These are phyloP conservation scores for Globisporangium middletonii DNA, from an alignment of 352 stramenopile genomes.

Conservation along the genomic window DNA sequence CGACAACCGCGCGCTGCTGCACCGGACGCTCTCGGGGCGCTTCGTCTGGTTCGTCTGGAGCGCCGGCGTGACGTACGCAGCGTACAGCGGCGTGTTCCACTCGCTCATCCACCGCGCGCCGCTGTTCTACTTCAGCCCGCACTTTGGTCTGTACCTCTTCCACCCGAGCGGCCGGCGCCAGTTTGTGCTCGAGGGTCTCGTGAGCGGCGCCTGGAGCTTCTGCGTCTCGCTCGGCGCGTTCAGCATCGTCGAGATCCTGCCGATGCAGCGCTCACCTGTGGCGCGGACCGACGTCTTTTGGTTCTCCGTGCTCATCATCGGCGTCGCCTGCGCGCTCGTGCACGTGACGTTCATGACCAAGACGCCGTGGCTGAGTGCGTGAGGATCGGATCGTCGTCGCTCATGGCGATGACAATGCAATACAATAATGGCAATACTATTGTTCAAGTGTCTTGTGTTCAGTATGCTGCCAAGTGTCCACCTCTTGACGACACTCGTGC, in stretches of 20 bases:
- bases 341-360: conserved; percentile 56
- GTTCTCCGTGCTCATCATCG: conserved; percentile 32
- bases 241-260: conserved; percentile 37
- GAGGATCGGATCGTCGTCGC: background rate
- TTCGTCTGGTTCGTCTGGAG: conserved; percentile 52
- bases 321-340: conserved; percentile 39
- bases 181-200: conserved; percentile 57
- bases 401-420: background rate
- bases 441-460: too few species aligned
- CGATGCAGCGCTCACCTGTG: conserved; percentile 21
- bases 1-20: conserved; percentile 34
- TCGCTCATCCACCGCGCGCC: conserved; percentile 47
- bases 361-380: conserved; percentile 40
- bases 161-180: conserved; percentile 58
- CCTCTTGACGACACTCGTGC: background rate
- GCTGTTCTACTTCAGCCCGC: conserved; percentile 45
- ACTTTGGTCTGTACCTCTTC: conserved; percentile 52
- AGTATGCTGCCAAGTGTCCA: too few species aligned
- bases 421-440: background rate
- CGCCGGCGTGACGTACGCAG: conserved; percentile 46
- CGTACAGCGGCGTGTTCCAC: conserved; percentile 55
- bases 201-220: conserved; percentile 63
- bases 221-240: conserved; percentile 46
- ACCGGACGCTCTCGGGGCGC: conserved; percentile 27
- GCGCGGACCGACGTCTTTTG: conserved; percentile 45